phyloP scores from a whole-genome alignment of 2,329 filamentous ascomycete genomes.

The Fusarium begoniae region DNA sequence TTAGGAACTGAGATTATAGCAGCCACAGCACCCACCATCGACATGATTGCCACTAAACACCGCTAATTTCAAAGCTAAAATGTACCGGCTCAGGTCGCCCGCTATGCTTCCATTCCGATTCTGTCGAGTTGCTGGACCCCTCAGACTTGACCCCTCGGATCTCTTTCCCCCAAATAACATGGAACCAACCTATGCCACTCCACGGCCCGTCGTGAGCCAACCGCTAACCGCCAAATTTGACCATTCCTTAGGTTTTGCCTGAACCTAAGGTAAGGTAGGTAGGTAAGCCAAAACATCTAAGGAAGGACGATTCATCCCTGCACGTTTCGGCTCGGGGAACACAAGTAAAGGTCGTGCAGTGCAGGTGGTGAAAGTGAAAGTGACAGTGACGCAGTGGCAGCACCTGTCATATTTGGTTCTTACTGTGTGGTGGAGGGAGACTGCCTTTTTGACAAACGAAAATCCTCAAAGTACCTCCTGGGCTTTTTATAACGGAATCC shows the following conservation, averaged over 20 bases:
- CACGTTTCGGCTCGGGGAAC: constrained; percentile 26
- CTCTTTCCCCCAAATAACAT: not conserved
- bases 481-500: not conserved
- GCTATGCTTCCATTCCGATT: constrained; percentile 4
- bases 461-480: not conserved
- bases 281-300: constrained; percentile 15
- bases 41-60: not conserved
- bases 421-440: not conserved
- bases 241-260: constrained; percentile 5
- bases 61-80: not conserved
- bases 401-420: constrained; percentile 9
- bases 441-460: not conserved
- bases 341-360: not conserved
- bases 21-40: constrained; percentile 5
- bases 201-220: constrained; percentile 14
- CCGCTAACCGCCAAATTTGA: constrained; percentile 2
- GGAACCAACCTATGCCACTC: not conserved
- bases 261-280: not conserved
- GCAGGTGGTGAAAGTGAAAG: not conserved
- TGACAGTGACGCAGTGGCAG: constrained; percentile 1
- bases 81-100: constrained; percentile 27
- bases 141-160: constrained; percentile 20
- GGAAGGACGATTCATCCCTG: constrained; percentile 17
- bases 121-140: constrained; percentile 6
- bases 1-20: not conserved